These are phyloP conservation scores for Fimicolochytrium jonesii DNA, from an alignment of 192 early-diverging fungal genomes.

Conservation along the genomic window DNA sequence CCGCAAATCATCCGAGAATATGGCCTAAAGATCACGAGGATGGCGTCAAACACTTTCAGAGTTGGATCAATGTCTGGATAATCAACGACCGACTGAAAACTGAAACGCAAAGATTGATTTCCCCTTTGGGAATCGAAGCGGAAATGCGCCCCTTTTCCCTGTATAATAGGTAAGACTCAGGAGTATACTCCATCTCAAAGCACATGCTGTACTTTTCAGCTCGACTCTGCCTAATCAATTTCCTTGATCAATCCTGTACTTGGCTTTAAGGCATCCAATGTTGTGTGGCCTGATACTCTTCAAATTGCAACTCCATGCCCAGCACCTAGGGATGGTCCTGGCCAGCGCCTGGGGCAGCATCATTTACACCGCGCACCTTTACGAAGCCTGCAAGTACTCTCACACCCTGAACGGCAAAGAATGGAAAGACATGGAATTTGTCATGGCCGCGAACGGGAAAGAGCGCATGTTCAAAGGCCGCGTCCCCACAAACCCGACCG, in stretches of 20 bases:
- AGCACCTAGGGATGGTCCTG: neutral
- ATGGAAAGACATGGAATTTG: slow-evolving; percentile 16
- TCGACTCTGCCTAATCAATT: neutral
- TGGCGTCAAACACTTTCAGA: neutral
- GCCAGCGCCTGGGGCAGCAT: slow-evolving; percentile 16
- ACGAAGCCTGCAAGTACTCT: slow-evolving; percentile 8
- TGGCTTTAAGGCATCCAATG: neutral
- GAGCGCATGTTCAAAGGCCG: slow-evolving; percentile 8
- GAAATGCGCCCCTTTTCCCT: neutral
- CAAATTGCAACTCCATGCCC: neutral
- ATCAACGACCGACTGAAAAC: neutral
- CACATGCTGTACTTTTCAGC: neutral
- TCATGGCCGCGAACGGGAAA: slow-evolving; percentile 8
- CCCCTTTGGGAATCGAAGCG: neutral
- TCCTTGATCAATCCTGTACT: neutral
- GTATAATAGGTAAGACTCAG: neutral
- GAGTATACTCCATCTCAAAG: neutral
- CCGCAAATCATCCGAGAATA: neutral
- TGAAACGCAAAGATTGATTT: neutral
- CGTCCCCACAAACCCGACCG: neutral
- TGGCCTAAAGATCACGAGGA: slow-evolving; percentile 4
- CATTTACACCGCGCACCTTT: slow-evolving; percentile 1
- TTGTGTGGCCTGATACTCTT: slow-evolving; percentile 10
- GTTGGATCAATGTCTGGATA: neutral
- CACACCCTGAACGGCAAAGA: neutral